Conservation (phyloP, 768 basidiomycete species). For the Boletus barrowsii region DNA sequence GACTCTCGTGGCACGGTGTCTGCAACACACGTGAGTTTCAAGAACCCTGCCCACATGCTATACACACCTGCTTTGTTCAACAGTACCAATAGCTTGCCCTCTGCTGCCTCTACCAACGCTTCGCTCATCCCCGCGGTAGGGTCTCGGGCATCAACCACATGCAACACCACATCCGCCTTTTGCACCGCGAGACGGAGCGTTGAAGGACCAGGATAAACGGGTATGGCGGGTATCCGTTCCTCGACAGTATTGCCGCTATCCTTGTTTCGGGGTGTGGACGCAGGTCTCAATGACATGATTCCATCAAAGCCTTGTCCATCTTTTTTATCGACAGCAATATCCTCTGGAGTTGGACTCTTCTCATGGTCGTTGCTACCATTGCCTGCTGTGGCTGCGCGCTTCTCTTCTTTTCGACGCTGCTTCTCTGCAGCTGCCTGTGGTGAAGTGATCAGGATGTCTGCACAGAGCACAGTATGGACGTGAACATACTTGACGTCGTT, state of each 20-base stretch:
- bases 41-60: neutral
- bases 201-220: slow-evolving; percentile 26
- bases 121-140: slow-evolving; percentile 76
- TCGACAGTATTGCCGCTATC: neutral
- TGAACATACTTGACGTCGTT: slow-evolving; percentile 60
- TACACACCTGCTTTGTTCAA: slow-evolving; percentile 84
- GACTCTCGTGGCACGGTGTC: slow-evolving; percentile 81
- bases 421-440: slow-evolving; percentile 75
- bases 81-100: slow-evolving; percentile 57
- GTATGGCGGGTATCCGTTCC: slow-evolving; percentile 14
- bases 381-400: slow-evolving; percentile 42
- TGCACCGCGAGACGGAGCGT: slow-evolving; percentile 52
- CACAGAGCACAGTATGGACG: neutral
- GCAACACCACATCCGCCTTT: slow-evolving; percentile 71
- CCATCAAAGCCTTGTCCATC: slow-evolving; percentile 40
- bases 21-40: slow-evolving; percentile 28
- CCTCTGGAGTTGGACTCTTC: slow-evolving; percentile 27
- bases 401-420: slow-evolving; percentile 61
- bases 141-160: slow-evolving; percentile 85
- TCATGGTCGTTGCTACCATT: slow-evolving; percentile 28
- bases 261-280: neutral
- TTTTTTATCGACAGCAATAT: slow-evolving; percentile 28
- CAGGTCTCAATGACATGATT: slow-evolving; percentile 21
- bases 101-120: slow-evolving; percentile 40
- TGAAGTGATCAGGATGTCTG: neutral